Evolutionary conservation across 2,329 filamentous ascomycete genomes (phyloP).

Genomic region (Ophiostoma novo-ulmi): DNA sequence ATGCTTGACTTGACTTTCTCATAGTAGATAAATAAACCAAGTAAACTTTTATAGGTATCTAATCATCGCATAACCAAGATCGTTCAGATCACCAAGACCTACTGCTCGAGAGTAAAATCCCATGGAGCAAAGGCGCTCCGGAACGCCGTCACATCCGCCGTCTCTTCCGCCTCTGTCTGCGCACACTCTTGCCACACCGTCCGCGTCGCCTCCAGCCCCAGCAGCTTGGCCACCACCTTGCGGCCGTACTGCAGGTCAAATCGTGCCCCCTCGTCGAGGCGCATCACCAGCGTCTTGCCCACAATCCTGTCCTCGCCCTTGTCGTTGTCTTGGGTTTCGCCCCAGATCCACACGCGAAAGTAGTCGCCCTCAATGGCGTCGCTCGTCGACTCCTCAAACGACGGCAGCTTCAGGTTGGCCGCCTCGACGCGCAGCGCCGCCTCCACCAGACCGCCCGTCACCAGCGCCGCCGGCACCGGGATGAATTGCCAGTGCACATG

Average conservation of each 20-base stretch:
- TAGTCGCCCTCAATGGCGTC: slow-evolving; percentile 56
- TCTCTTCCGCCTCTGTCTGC: slow-evolving; percentile 74
- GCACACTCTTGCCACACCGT: slow-evolving; percentile 78
- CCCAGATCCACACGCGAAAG: slow-evolving; percentile 80
- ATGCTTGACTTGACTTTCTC: neutral
- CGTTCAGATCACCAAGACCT: neutral
- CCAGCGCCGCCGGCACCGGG: slow-evolving; percentile 63
- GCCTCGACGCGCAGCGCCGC: slow-evolving; percentile 85
- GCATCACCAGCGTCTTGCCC: slow-evolving; percentile 68
- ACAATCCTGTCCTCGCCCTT: slow-evolving; percentile 42
- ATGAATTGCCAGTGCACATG: slow-evolving; percentile 94
- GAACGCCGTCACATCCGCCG: slow-evolving; percentile 69
- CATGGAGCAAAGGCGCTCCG: slow-evolving; percentile 76
- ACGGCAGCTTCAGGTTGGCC: slow-evolving; percentile 61
- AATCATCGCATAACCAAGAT: neutral
- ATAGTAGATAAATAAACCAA: neutral
- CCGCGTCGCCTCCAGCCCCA: slow-evolving; percentile 67
- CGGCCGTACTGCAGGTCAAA: slow-evolving; percentile 92
- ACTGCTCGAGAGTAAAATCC: slow-evolving; percentile 62
- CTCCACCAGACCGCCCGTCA: slow-evolving; percentile 71
- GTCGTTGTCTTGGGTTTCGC: slow-evolving; percentile 33
- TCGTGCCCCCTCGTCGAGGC: slow-evolving; percentile 62
- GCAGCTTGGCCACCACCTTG: slow-evolving; percentile 78
- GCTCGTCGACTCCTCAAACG: slow-evolving; percentile 37
- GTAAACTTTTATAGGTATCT: neutral